A percentile compares a stretch with the other conserved stretches of the same genome.
Evolutionary conservation across 2,329 filamentous ascomycete genomes (phyloP).

Genomic region (Xylaria digitata): DNA sequence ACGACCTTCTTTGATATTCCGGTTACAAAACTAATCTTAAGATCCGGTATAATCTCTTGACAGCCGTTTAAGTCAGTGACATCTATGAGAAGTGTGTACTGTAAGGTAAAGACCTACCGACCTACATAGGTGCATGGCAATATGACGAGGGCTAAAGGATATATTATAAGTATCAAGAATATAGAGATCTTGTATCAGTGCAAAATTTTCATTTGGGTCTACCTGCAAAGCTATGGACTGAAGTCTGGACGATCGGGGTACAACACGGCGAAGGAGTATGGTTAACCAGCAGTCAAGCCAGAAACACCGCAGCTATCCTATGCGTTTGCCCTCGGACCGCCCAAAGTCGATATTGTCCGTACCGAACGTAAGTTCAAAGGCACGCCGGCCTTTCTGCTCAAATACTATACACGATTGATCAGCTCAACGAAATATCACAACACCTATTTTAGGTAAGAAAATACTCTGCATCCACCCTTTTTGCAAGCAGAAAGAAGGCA

Average conservation of each 20-base stretch:
- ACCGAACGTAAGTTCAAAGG: conserved; percentile 28
- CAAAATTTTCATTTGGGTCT: conserved; percentile 18
- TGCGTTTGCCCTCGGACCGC: conserved; percentile 39
- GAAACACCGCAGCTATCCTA: conserved; percentile 45
- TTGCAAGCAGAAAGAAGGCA: conserved; percentile 26
- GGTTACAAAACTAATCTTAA: neutral
- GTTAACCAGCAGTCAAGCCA: conserved; percentile 42
- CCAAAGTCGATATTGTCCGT: conserved; percentile 34
- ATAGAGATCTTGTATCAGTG: neutral
- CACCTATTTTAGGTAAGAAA: conserved; percentile 26
- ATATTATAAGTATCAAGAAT: neutral
- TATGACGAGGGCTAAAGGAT: neutral
- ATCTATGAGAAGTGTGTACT: neutral
- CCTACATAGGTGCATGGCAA: neutral
- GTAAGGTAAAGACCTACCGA: neutral
- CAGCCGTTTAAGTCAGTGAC: neutral
- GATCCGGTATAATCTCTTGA: neutral
- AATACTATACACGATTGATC: conserved; percentile 27
- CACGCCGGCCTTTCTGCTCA: conserved; percentile 28
- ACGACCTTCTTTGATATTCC: neutral
- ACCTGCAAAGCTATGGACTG: conserved; percentile 36
- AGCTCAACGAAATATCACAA: conserved; percentile 24
- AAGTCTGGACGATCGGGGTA: conserved; percentile 39
- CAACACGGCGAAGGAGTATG: conserved; percentile 43
- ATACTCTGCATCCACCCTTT: conserved; percentile 24